These are phyloP conservation scores for Prototheca wickerhamii DNA, from an alignment of 163 green algal species.

Conservation along the genomic window DNA sequence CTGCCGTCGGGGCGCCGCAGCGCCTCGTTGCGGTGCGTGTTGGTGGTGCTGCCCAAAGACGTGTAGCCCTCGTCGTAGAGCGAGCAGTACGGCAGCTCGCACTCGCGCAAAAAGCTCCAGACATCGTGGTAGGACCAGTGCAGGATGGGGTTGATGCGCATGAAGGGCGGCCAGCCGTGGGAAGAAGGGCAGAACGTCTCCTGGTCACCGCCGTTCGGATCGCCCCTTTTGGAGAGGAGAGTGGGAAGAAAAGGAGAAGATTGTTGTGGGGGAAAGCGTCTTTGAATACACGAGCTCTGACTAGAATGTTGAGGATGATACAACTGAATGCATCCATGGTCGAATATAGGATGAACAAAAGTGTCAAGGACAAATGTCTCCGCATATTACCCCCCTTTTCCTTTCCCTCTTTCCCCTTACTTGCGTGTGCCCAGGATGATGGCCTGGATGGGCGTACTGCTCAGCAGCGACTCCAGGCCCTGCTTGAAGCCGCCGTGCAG, in stretches of 20 bases:
- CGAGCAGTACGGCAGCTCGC: conserved; percentile 59
- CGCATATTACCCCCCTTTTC: too few relatives aligned
- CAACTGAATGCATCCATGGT: too few relatives aligned
- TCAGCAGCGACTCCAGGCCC: conserved; percentile 58
- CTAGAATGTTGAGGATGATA: too few relatives aligned
- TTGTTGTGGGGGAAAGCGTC: neutral
- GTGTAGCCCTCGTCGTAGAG: conserved; percentile 88
- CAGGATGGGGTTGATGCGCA: conserved; percentile 94
- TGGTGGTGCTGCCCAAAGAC: conserved; percentile 47
- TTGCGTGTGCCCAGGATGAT: conserved; percentile 78
- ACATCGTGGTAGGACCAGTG: conserved; percentile 90
- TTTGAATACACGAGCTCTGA: too few relatives aligned
- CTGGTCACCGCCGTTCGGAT: conserved; percentile 78
- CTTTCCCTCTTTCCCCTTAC: too few relatives aligned
- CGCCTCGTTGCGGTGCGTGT: conserved; percentile 14
- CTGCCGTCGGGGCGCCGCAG: conserved; percentile 45
- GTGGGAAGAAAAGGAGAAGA: conserved; percentile 8
- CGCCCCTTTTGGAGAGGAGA: too few relatives aligned
- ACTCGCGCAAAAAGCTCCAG: conserved; percentile 66
- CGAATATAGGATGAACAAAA: too few relatives aligned
- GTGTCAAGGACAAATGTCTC: too few relatives aligned
- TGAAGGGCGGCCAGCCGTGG: conserved; percentile 88
- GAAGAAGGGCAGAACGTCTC: conserved; percentile 79
- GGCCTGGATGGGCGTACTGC: conserved; percentile 37
- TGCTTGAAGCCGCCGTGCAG: conserved; percentile 64